Base-by-base conservation (phyloP, 371 early-diverging fungal species). In the Mortierella sp. region DNA sequence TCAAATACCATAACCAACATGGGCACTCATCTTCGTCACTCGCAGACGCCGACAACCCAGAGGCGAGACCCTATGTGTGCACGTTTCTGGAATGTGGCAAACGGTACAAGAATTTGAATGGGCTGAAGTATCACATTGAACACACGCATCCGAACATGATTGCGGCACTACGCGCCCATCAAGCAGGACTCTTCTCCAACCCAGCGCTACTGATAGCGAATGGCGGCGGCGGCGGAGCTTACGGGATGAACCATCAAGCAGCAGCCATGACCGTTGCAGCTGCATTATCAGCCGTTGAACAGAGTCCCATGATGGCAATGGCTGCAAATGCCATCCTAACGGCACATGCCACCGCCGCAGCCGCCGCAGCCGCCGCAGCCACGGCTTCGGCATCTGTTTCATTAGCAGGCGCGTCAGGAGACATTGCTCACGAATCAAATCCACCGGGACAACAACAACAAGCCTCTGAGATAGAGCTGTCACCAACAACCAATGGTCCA, bases 71-170 rank as follows among this genome's bases (percentile, higher is more conserved):
- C 8, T 96, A 90, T 82, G 84, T 82, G 17, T 98, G 98, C 70
- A 82, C 90, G 13, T 79, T 94, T 34, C 83, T 85, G 9, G 85
- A 83, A 24, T 98, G 98, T 79, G 85, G 86, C 37, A 96, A 95
- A 71, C 85, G 92, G 13, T 98, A 98, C 85, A 98, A 97, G 85
- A 98, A 97, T 81, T 77, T 94, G 67, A 97, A 96, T 68, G 99
- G 99, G 6, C 86, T 99, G 54, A 95, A 95, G 73, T 96, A 96
- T 73, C 97, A 96, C 67, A 87, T 95, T 58, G 88, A 90, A 66
- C 92, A 94, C 58, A 83, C 85, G 10, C 94, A 94, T 51, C 71
- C 76, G 3, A 67, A 71, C 40, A 27, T 78, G 31, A 71, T 63
- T 3, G 71, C 66, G 2, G 73, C 73, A 2, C 47, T 72, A 22